Evolutionary conservation across 768 basidiomycete species (phyloP), one percentile per base, ranked within the genome.

Genomic region (Rhizopogon vinicolor): DNA sequence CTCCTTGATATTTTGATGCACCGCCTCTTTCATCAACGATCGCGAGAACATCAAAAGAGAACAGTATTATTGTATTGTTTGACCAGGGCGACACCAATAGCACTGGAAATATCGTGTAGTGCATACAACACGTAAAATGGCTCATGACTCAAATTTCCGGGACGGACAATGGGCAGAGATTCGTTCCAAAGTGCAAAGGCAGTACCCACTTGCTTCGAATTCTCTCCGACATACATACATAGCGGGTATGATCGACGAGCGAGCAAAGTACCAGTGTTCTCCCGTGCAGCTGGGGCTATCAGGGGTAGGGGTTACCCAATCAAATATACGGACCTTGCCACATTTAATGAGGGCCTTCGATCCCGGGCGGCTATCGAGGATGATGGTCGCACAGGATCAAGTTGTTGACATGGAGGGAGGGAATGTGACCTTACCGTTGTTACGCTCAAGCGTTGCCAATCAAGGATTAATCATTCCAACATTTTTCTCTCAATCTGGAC

Each of bases 341-440:
- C 14, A 49, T 22, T 37, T 22, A 22, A 22, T 35, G 33, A 22
- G 8, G 31, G 33, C 33, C 14, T 22, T 37, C 33, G 33, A 22
- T 35, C 33, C 33, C 46, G 33, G 46, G 19, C 19, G 46, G 14
- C 14, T 49, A 37, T 49, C 46, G 46, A 48, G 18, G 46, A 49
- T 49, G 48, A 49, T 49, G 48, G 48, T 49, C 18, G 48, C 48
- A 49, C 48, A 49, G 48, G 48, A 37, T 5, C 10, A 22, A 37
- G 8, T 37, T 33, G 35, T 10, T 37, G 5, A 22, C 33, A 49
- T 14, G 8, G 14, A 22, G 5, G 14, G 25, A 25, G 16, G 16
- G 19, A 28, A 19, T 9, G 5, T 49, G 31, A 46, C 31, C 13
- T 14, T 22, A 37, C 48, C 33, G 6, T 49, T 16, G 48, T 49